Conservation (phyloP, 2,329 filamentous ascomycete genomes). For the Colletotrichum tofieldiae region DNA sequence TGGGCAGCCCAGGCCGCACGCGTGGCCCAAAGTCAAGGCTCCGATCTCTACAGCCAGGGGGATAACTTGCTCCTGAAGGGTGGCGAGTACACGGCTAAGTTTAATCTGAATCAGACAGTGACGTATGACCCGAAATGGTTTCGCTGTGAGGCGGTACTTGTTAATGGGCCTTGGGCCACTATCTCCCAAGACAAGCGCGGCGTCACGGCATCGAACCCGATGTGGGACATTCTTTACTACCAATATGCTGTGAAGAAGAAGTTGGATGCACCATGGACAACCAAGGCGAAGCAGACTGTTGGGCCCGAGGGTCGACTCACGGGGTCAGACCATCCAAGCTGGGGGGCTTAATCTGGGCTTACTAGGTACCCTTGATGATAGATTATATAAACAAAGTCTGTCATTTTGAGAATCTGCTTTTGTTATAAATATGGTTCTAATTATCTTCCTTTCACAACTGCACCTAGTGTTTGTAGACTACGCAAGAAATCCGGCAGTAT, state of each 20-base stretch:
- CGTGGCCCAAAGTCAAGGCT: slow-evolving; percentile 54
- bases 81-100: slow-evolving; percentile 57
- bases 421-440: too few species aligned
- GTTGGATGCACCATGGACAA: slow-evolving; percentile 38
- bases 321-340: slow-evolving; percentile 16
- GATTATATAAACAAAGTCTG: not conserved
- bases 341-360: slow-evolving; percentile 30
- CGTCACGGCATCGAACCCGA: slow-evolving; percentile 36
- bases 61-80: slow-evolving; percentile 54
- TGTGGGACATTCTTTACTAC: slow-evolving; percentile 51
- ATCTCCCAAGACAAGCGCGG: slow-evolving; percentile 50
- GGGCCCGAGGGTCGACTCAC: slow-evolving; percentile 10
- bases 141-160: slow-evolving; percentile 57
- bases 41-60: slow-evolving; percentile 52
- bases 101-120: slow-evolving; percentile 54
- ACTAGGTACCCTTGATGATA: not conserved
- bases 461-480: too few species aligned
- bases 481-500: too few species aligned
- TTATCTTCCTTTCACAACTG: too few species aligned
- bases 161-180: slow-evolving; percentile 55
- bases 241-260: slow-evolving; percentile 51
- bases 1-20: slow-evolving; percentile 55
- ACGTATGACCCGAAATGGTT: slow-evolving; percentile 54
- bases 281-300: slow-evolving; percentile 23
- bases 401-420: not conserved